Conservation (phyloP, 495 filamentous ascomycete genomes). For the Annulohypoxylon stygium region DNA sequence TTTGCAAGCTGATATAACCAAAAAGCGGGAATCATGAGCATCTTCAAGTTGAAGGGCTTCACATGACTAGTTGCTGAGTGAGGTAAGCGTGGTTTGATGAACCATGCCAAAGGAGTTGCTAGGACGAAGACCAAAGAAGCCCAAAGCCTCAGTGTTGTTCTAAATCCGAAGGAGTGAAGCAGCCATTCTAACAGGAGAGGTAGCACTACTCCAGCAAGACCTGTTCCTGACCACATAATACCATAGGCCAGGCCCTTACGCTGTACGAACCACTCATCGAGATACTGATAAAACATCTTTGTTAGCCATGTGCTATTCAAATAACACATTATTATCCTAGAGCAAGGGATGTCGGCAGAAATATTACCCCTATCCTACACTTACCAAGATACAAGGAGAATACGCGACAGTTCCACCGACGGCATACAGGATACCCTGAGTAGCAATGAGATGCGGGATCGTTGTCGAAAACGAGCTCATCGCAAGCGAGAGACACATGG, state of each 20-base stretch:
- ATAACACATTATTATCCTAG: neutral
- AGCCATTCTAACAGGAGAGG: constrained; percentile 63
- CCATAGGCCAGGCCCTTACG: constrained; percentile 66
- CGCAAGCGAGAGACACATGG: constrained; percentile 51
- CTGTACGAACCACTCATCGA: constrained; percentile 67
- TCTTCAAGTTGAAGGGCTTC: constrained; percentile 58
- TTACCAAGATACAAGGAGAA: constrained; percentile 55
- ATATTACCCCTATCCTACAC: constrained; percentile 4
- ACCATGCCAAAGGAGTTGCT: constrained; percentile 64
- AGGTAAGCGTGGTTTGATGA: constrained; percentile 67
- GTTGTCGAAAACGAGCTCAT: constrained; percentile 57
- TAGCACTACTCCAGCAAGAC: constrained; percentile 55
- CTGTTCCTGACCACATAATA: constrained; percentile 65
- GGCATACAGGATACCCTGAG: constrained; percentile 63
- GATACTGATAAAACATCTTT: constrained; percentile 36
- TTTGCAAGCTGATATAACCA: constrained; percentile 65
- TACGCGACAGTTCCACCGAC: constrained; percentile 59
- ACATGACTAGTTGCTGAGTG: constrained; percentile 54
- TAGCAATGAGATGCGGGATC: constrained; percentile 54
- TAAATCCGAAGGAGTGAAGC: constrained; percentile 61
- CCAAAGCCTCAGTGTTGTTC: constrained; percentile 64
- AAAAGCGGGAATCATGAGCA: constrained; percentile 61
- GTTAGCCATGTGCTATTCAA: constrained; percentile 24
- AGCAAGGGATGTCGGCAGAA: no score
- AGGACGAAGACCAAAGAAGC: constrained; percentile 59